Conservation (phyloP, 345 rosid species). For the Litchi chinensis region DNA sequence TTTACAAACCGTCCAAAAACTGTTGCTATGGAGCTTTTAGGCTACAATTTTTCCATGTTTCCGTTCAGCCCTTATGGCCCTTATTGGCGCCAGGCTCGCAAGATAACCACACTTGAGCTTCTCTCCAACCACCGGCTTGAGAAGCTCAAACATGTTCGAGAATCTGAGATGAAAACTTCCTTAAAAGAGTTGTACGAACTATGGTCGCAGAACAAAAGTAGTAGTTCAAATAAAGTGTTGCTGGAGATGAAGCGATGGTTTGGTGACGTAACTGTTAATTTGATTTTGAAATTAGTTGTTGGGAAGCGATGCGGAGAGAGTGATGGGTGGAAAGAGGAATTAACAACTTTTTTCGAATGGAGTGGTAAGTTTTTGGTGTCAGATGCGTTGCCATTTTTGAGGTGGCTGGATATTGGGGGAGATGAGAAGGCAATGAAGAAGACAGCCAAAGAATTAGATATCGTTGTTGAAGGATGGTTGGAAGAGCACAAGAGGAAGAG, state of each 20-base stretch:
- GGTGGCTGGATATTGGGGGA: conserved; percentile 43
- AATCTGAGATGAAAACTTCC: conserved; percentile 19
- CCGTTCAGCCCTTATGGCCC: conserved; percentile 30
- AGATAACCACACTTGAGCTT: conserved; percentile 29
- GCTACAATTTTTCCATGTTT: conserved; percentile 27
- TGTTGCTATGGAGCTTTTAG: conserved; percentile 13
- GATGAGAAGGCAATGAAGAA: conserved; percentile 34
- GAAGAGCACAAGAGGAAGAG: conserved; percentile 43
- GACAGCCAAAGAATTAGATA: conserved; percentile 29
- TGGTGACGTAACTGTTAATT: conserved; percentile 24
- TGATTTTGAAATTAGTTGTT: conserved; percentile 27
- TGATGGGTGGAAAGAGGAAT: conserved; percentile 11
- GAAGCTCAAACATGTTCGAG: conserved; percentile 22
- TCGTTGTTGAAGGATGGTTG: conserved; percentile 31
- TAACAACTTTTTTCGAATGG: conserved; percentile 12
- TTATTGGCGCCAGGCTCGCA: conserved; percentile 40
- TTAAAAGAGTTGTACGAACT: conserved; percentile 10
- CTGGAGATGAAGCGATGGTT: conserved; percentile 43
- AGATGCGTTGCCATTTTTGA: conserved; percentile 35
- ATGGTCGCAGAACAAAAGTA: conserved; percentile 5
- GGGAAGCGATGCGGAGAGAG: conserved; percentile 20
- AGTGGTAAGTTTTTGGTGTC: conserved; percentile 30
- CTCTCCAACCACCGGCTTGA: conserved; percentile 39
- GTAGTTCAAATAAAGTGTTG: background rate
- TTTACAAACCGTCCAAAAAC: conserved; percentile 31